Evolutionary conservation across 1,139 yeast species (phyloP).

Genomic region (Blastobotrys petasosporus): DNA sequence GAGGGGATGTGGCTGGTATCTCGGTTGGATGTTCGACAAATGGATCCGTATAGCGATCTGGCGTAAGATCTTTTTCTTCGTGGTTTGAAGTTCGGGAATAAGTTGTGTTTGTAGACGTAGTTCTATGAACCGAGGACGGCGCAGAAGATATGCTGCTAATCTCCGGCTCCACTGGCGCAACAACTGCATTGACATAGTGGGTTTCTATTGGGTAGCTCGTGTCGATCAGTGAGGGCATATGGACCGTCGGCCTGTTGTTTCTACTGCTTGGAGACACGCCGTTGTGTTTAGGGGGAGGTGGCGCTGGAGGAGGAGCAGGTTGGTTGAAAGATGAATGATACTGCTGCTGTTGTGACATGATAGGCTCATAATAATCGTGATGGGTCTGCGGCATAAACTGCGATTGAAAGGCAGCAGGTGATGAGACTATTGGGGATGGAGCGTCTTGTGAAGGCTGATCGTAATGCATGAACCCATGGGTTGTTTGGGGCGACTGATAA

Average conservation of each 20-base stretch:
- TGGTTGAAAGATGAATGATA: not conserved
- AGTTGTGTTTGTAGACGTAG: constrained; percentile 16
- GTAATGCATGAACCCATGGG: too few relatives aligned
- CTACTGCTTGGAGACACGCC: not conserved
- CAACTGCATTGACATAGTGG: constrained; percentile 10
- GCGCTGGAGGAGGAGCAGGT: not conserved
- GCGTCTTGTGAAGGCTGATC: too few relatives aligned
- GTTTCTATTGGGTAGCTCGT: constrained; percentile 10
- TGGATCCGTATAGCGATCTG: constrained; percentile 3
- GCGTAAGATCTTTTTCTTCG: constrained; percentile 11
- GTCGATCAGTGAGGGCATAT: constrained; percentile 5
- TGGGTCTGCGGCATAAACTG: too few relatives aligned
- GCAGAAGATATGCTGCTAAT: constrained; percentile 6
- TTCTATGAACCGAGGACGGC: constrained; percentile 13
- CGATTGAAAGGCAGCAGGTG: too few relatives aligned
- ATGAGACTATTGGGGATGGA: too few relatives aligned
- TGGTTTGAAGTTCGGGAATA: constrained; percentile 13
- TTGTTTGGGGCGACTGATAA: not conserved
- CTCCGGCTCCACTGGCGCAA: constrained; percentile 11
- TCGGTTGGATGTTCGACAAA: constrained; percentile 5
- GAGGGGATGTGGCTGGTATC: constrained; percentile 2
- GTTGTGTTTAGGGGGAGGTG: constrained; percentile 6
- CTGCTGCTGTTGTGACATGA: not conserved
- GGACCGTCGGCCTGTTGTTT: not conserved
- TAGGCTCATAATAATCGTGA: too few relatives aligned